phyloP scores from a whole-genome alignment of 2,329 filamentous ascomycete genomes.

The Stagonosporopsis rhizophila region DNA sequence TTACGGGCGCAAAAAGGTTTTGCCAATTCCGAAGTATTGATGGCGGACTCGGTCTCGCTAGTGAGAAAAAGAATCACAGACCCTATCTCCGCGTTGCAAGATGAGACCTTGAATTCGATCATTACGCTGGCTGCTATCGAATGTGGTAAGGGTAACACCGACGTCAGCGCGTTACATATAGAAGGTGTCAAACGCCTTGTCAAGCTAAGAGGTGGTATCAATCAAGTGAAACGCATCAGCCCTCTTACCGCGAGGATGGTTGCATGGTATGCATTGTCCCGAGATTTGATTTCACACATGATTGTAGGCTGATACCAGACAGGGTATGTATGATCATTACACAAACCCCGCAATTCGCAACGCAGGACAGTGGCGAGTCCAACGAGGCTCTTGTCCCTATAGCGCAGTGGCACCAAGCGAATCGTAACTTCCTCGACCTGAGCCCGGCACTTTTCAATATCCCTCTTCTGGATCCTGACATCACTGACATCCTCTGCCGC shows the following conservation, averaged over 20 bases:
- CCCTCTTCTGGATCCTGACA: slow-evolving; percentile 44
- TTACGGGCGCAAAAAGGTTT: slow-evolving; percentile 61
- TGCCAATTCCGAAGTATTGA: slow-evolving; percentile 61
- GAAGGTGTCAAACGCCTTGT: slow-evolving; percentile 60
- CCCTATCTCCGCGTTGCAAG: slow-evolving; percentile 57
- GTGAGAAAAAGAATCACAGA: slow-evolving; percentile 60
- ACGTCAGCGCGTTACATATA: slow-evolving; percentile 57
- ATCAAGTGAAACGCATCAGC: slow-evolving; percentile 56
- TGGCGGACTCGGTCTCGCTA: slow-evolving; percentile 63
- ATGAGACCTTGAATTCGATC: slow-evolving; percentile 64
- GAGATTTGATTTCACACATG: not conserved
- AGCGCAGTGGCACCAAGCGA: slow-evolving; percentile 56
- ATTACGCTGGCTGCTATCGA: slow-evolving; percentile 66
- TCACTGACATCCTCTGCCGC: slow-evolving; percentile 53
- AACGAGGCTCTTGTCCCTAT: slow-evolving; percentile 60
- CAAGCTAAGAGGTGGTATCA: slow-evolving; percentile 60
- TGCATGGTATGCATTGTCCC: slow-evolving; percentile 53
- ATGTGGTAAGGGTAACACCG: slow-evolving; percentile 62
- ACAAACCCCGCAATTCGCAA: slow-evolving; percentile 60
- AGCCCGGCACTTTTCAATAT: slow-evolving; percentile 21
- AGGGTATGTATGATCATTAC: slow-evolving; percentile 67
- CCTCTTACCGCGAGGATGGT: slow-evolving; percentile 64
- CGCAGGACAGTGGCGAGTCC: slow-evolving; percentile 58
- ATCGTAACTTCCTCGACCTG: slow-evolving; percentile 4
- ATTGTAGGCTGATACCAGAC: slow-evolving; percentile 5